Conservation (phyloP, 345 rosid genomes). For the Gossypium stocksii region DNA sequence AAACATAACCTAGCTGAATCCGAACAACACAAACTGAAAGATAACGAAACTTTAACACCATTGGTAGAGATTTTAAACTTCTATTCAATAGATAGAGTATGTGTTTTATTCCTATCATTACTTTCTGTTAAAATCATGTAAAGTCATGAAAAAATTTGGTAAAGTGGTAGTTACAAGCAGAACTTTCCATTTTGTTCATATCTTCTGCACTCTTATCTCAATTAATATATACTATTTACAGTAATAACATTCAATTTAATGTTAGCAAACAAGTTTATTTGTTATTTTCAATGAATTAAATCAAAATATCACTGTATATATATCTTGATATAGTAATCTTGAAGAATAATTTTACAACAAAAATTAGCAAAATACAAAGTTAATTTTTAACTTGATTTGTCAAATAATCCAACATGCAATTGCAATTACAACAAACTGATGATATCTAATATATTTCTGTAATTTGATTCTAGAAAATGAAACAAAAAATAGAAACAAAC, state of each 20-base stretch:
- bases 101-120: background rate
- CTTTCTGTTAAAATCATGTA: background rate
- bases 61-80: background rate
- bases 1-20: background rate
- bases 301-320: background rate
- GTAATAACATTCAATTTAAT: background rate
- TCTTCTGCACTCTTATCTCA: background rate
- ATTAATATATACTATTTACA: background rate
- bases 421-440: background rate
- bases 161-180: background rate
- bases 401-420: background rate
- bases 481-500: background rate
- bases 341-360: background rate
- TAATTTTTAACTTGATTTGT: background rate
- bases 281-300: background rate
- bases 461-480: background rate
- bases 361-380: background rate
- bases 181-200: background rate
- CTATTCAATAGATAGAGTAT: background rate
- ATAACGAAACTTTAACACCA: background rate
- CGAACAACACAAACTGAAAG: background rate
- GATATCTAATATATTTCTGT: background rate
- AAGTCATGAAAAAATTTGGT: background rate
- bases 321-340: background rate
- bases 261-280: background rate